phyloP scores from a whole-genome alignment of 192 early-diverging fungal species.

The Entomortierella chlamydospora region DNA sequence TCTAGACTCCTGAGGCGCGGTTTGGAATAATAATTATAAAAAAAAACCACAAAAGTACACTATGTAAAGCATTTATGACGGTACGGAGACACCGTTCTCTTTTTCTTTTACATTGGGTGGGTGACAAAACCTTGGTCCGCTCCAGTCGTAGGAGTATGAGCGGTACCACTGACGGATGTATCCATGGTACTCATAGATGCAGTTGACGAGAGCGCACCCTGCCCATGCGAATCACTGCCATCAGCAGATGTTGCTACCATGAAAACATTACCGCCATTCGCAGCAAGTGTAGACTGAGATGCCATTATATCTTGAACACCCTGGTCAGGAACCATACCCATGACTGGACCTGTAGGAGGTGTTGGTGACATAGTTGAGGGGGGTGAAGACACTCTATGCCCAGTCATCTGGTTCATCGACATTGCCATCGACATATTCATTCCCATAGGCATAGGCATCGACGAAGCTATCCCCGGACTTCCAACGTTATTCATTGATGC shows the following conservation, averaged over 20 bases:
- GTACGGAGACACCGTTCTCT: not conserved
- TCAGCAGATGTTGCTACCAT: conserved; percentile 5
- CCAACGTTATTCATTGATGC: not conserved
- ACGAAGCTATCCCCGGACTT: not conserved
- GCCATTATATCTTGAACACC: not conserved
- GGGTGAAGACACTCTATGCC: conserved; percentile 19
- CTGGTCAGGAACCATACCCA: conserved; percentile 10
- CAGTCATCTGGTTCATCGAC: not conserved
- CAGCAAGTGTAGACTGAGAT: not conserved
- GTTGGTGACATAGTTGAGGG: not conserved
- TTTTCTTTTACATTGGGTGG: not conserved
- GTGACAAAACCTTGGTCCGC: conserved; percentile 6
- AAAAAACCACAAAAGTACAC: not conserved
- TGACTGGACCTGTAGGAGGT: not conserved
- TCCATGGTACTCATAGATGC: conserved; percentile 15
- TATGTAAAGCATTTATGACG: not conserved
- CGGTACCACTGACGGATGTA: not conserved
- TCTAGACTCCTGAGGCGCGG: too few species aligned
- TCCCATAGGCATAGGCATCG: conserved; percentile 10
- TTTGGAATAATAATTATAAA: not conserved
- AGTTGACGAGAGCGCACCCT: not conserved
- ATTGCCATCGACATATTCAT: conserved; percentile 15
- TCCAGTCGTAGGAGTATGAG: not conserved
- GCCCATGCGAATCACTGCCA: not conserved
- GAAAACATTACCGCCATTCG: conserved; percentile 2